phyloP scores from a whole-genome alignment of 495 filamentous ascomycete genomes.

The Tuber brumale region DNA sequence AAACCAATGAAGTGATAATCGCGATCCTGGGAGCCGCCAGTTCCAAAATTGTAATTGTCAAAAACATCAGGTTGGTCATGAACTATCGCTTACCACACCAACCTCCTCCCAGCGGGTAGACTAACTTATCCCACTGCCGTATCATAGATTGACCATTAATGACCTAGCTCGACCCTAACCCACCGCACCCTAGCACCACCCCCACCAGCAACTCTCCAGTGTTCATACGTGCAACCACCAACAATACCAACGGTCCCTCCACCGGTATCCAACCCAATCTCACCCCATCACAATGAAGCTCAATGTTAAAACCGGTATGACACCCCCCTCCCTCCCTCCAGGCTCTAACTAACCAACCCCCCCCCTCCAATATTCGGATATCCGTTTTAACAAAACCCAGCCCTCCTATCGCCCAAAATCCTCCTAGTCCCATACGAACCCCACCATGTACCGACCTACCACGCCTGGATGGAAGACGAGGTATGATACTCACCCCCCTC shows the following conservation, averaged over 20 bases:
- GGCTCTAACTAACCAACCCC: background rate
- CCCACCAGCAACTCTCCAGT: background rate
- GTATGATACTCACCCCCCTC: slow-evolving; percentile 45
- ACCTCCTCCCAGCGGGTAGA: background rate
- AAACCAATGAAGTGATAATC: background rate
- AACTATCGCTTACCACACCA: background rate
- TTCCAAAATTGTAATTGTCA: background rate
- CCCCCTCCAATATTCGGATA: background rate
- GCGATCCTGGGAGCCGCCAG: background rate
- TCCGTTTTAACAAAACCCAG: slow-evolving; percentile 45
- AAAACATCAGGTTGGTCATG: background rate
- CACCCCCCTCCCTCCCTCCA: background rate
- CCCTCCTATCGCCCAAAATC: slow-evolving; percentile 57
- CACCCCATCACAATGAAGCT: slow-evolving; percentile 39
- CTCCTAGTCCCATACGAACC: slow-evolving; percentile 77
- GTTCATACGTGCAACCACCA: background rate
- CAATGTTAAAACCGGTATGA: slow-evolving; percentile 48
- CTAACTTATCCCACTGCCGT: background rate
- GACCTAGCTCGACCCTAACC: background rate
- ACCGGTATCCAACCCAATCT: background rate
- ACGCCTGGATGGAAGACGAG: slow-evolving; percentile 84
- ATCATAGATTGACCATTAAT: background rate
- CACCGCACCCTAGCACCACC: background rate
- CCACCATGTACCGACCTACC: slow-evolving; percentile 74
- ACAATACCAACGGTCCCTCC: background rate